phyloP scores from a whole-genome alignment of 1,139 yeast genomes.

The Candida tropicalis region DNA sequence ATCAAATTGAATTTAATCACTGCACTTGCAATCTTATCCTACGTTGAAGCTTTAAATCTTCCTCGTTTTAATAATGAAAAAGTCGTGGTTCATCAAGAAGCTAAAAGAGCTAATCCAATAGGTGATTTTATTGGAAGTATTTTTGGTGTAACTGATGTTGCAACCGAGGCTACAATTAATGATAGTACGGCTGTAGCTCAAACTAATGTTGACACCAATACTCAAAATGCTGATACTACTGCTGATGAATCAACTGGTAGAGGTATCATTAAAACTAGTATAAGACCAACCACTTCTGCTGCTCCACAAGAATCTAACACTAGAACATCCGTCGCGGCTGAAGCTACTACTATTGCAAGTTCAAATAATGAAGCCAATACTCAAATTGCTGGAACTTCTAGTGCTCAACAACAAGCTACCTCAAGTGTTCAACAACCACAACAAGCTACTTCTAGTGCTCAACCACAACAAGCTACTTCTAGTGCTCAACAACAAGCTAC shows the following conservation, averaged over 20 bases:
- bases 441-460: not conserved
- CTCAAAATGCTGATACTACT: too few species aligned
- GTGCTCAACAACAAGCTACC: not conserved
- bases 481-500: not conserved
- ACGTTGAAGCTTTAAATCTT: conserved; percentile 7
- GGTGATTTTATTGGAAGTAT: not conserved
- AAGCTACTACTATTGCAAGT: too few species aligned
- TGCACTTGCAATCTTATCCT: conserved; percentile 14
- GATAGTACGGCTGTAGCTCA: not conserved
- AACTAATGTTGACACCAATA: not conserved
- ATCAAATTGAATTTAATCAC: conserved; percentile 13
- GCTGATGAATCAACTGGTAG: too few species aligned
- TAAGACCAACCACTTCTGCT: too few species aligned
- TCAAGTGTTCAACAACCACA: not conserved
- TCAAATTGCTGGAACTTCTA: not conserved
- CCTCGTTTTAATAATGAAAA: not conserved
- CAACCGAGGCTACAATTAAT: not conserved
- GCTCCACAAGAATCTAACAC: too few species aligned
- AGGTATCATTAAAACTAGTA: too few species aligned
- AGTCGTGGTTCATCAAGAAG: not conserved
- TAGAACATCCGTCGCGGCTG: too few species aligned
- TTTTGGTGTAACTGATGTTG: not conserved
- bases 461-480: not conserved
- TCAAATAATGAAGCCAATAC: too few species aligned
- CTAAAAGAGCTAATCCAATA: conserved; percentile 3